Conservation (phyloP, 2,329 filamentous ascomycete species). For the Fusarium secorum region DNA sequence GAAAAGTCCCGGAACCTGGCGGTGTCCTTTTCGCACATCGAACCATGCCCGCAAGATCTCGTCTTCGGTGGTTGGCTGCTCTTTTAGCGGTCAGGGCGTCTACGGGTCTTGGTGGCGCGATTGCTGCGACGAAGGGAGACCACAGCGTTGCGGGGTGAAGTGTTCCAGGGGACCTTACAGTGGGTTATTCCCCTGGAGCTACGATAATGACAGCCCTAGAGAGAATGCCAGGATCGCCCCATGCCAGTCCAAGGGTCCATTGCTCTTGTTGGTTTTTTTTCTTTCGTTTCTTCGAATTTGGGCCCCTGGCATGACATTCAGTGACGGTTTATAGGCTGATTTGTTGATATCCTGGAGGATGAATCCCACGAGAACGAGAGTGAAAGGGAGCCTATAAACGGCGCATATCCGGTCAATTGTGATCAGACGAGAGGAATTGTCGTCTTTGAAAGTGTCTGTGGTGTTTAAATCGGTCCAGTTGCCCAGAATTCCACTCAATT, state of each 20-base stretch:
- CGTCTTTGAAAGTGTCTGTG: constrained; percentile 1
- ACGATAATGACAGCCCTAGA: constrained; percentile 14
- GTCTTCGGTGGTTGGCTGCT: constrained; percentile 24
- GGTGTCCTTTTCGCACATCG: constrained; percentile 29
- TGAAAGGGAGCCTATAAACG: constrained; percentile 24
- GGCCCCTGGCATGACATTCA: constrained; percentile 21
- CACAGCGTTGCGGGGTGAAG: constrained; percentile 27
- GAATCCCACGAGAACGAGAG: constrained; percentile 10
- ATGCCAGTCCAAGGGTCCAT: constrained; percentile 10
- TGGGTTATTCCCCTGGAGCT: constrained; percentile 2
- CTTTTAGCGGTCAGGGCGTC: constrained; percentile 30
- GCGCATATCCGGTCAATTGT: constrained; percentile 30
- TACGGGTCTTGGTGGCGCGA: constrained; percentile 32
- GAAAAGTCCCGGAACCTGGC: constrained; percentile 30
- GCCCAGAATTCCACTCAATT: constrained; percentile 6
- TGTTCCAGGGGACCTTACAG: constrained; percentile 30
- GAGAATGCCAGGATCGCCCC: constrained; percentile 7
- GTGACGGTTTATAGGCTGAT: constrained; percentile 31
- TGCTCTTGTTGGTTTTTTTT: background rate
- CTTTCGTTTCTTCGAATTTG: background rate
- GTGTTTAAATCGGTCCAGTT: constrained; percentile 12
- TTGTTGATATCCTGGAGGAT: constrained; percentile 1
- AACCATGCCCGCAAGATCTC: constrained; percentile 26
- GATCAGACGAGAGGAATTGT: background rate
- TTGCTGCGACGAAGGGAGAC: background rate